Percentiles rank a stretch among this genome's conserved stretches.
phyloP scores from a whole-genome alignment of 169 alveolate genomes.

The Plasmodium fragile region DNA sequence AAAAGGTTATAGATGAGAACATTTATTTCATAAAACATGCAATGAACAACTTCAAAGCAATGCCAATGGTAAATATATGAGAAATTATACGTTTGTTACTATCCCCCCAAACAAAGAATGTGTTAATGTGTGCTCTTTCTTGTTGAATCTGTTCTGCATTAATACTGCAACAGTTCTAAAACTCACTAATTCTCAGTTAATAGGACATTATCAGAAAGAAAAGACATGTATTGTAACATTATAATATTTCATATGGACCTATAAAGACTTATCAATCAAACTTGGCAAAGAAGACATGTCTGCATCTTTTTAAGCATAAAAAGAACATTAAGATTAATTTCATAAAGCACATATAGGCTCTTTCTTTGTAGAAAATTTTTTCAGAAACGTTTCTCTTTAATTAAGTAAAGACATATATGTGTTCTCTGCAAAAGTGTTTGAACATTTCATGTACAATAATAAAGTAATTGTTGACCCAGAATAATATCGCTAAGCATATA shows the following conservation, averaged over 20 bases:
- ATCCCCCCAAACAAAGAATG: background rate
- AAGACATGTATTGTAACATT: background rate
- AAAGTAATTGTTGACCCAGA: background rate
- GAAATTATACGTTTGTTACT: background rate
- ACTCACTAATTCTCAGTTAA: background rate
- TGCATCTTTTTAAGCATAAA: background rate
- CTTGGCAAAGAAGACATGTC: background rate
- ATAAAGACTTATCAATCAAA: background rate
- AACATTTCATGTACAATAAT: background rate
- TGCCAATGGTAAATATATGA: background rate
- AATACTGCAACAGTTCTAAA: constrained; percentile 3
- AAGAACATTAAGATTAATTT: background rate
- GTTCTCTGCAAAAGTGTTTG: background rate
- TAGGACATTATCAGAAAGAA: background rate
- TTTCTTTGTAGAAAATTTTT: background rate
- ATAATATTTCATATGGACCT: background rate
- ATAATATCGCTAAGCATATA: background rate
- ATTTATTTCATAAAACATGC: background rate
- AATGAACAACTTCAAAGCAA: background rate
- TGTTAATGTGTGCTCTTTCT: background rate
- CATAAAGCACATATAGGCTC: background rate
- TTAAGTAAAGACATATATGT: background rate
- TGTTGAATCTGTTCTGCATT: background rate
- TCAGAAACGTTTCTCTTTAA: background rate
- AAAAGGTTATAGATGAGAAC: background rate